Evolutionary conservation across 2,329 filamentous ascomycete species (phyloP).

Genomic region (Phoma sp.): DNA sequence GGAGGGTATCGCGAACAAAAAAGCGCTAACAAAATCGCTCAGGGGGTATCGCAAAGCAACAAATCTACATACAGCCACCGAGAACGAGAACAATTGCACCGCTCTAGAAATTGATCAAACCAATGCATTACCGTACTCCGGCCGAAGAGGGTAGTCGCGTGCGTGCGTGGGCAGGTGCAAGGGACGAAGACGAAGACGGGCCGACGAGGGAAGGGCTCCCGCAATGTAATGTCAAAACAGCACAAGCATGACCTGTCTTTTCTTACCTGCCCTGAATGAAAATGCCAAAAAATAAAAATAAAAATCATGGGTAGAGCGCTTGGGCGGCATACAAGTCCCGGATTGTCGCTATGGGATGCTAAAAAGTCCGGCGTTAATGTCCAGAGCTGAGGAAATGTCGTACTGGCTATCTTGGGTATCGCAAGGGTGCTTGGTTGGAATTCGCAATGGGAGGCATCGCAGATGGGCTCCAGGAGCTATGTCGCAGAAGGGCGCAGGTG

Average conservation of each 20-base stretch:
- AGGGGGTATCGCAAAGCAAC: too few species aligned
- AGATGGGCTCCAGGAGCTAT: background rate
- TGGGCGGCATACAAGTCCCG: conserved; percentile 13
- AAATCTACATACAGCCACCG: conserved; percentile 13
- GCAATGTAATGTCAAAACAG: conserved; percentile 17
- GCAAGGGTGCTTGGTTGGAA: conserved; percentile 6
- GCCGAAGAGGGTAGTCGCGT: conserved; percentile 12
- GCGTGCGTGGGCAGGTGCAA: conserved; percentile 24
- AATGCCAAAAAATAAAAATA: background rate
- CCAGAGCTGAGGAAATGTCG: conserved; percentile 6
- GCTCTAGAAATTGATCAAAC: background rate
- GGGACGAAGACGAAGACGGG: conserved; percentile 15
- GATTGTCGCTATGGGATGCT: conserved; percentile 28
- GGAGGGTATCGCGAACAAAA: too few species aligned
- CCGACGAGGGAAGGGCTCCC: background rate
- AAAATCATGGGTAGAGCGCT: conserved; percentile 22
- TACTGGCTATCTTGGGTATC: background rate
- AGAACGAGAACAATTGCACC: background rate
- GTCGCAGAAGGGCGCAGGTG: conserved; percentile 27
- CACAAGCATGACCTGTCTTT: conserved; percentile 25
- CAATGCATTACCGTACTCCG: background rate
- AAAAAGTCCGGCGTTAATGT: background rate
- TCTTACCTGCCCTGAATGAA: conserved; percentile 24
- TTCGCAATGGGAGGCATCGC: conserved; percentile 2
- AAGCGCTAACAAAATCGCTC: too few species aligned